Evolutionary conservation across 495 filamentous ascomycete genomes (phyloP).

Genomic region (Polyplosphaeria fusca): DNA sequence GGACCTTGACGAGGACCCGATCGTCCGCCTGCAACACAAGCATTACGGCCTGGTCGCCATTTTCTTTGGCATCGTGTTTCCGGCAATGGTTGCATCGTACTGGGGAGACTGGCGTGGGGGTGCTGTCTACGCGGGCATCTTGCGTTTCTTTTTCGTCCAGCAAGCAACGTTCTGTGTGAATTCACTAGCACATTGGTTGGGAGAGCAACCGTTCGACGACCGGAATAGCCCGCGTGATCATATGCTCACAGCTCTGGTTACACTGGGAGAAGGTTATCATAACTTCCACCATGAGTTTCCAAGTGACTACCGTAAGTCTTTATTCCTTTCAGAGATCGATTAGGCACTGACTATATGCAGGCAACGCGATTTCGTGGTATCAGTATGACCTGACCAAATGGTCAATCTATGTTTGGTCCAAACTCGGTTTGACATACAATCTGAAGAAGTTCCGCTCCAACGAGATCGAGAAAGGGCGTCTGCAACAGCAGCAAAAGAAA

Average conservation of each 20-base stretch:
- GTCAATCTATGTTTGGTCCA: constrained; percentile 89
- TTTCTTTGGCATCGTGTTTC: constrained; percentile 79
- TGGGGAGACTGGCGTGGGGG: constrained; percentile 90
- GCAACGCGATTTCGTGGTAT: constrained; percentile 94
- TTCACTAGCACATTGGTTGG: constrained; percentile 95
- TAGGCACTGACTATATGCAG: neutral
- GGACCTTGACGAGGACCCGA: constrained; percentile 87
- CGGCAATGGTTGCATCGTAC: constrained; percentile 73
- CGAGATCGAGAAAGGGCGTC: constrained; percentile 96
- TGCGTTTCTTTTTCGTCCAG: constrained; percentile 95
- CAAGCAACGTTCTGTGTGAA: constrained; percentile 99
- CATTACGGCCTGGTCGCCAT: constrained; percentile 85
- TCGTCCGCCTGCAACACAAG: constrained; percentile 90
- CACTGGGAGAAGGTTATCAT: constrained; percentile 96
- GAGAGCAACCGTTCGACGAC: constrained; percentile 97
- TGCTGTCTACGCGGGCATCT: constrained; percentile 88
- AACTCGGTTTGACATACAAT: constrained; percentile 86
- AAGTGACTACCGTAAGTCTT: constrained; percentile 70
- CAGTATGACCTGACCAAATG: constrained; percentile 99
- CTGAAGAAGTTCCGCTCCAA: constrained; percentile 95
- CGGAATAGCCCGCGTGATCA: constrained; percentile 96
- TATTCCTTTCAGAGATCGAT: neutral
- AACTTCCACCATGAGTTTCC: constrained; percentile 99
- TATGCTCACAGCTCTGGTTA: constrained; percentile 88
- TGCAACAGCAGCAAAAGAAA: constrained; percentile 98